These are phyloP conservation scores for Aspergillus sclerotiicarbonarius DNA, from an alignment of 495 filamentous ascomycete species.

Conservation along the genomic window DNA sequence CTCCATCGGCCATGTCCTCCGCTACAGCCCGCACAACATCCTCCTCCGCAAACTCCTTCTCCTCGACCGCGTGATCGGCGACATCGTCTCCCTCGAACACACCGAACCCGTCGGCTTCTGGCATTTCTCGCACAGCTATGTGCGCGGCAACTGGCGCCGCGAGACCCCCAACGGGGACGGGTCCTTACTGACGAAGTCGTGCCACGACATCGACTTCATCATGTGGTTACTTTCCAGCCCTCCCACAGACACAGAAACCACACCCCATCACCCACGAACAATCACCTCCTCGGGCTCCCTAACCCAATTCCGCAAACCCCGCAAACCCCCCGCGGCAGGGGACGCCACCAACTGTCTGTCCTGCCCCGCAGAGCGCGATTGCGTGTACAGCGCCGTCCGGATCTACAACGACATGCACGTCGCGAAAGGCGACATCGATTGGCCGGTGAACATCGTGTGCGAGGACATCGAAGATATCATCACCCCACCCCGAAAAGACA, in stretches of 20 bases:
- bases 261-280: slow-evolving; percentile 65
- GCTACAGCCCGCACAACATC: slow-evolving; percentile 90
- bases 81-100: slow-evolving; percentile 81
- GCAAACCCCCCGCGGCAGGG: slow-evolving; percentile 74
- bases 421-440: slow-evolving; percentile 57
- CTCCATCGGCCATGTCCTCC: slow-evolving; percentile 75
- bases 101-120: slow-evolving; percentile 94
- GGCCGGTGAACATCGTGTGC: slow-evolving; percentile 84
- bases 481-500: neutral
- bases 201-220: slow-evolving; percentile 89
- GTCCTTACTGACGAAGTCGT: slow-evolving; percentile 85
- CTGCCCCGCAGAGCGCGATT: slow-evolving; percentile 69
- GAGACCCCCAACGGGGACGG: slow-evolving; percentile 53
- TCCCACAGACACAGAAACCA: neutral
- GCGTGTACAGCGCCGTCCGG: slow-evolving; percentile 77
- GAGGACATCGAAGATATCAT: slow-evolving; percentile 80
- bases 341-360: slow-evolving; percentile 82
- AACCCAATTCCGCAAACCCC: slow-evolving; percentile 63
- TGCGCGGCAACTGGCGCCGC: slow-evolving; percentile 91
- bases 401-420: slow-evolving; percentile 69
- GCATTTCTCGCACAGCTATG: slow-evolving; percentile 94
- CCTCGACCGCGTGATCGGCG: slow-evolving; percentile 69
- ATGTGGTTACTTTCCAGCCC: slow-evolving; percentile 67
- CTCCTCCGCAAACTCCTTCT: slow-evolving; percentile 74
- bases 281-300: slow-evolving; percentile 65